Percentiles rank a stretch among this genome's conserved stretches.
Evolutionary conservation across 495 filamentous ascomycete species (phyloP).

Genomic region (Glutinoglossum americanum): DNA sequence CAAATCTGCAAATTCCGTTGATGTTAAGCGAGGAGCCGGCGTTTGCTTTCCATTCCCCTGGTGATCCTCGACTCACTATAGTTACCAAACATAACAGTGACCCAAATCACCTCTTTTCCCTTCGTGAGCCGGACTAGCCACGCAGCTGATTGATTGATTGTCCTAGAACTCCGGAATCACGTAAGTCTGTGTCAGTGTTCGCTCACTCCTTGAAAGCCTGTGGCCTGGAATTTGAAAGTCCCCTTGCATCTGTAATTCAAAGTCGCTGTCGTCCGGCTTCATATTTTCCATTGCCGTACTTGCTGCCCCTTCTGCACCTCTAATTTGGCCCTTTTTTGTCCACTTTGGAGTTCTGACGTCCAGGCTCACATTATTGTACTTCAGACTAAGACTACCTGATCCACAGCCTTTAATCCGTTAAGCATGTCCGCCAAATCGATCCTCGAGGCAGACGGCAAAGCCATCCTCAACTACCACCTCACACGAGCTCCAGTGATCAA

Average conservation of each 20-base stretch:
- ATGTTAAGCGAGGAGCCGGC: background rate
- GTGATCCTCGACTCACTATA: background rate
- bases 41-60: background rate
- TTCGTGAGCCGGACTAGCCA: too few species aligned
- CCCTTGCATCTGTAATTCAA: background rate
- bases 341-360: background rate
- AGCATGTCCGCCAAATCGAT: constrained; percentile 97
- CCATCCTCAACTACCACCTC: constrained; percentile 99
- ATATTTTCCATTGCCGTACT: background rate
- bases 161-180: background rate
- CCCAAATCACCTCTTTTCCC: background rate
- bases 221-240: background rate
- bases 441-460: constrained; percentile 98
- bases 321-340: background rate
- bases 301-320: background rate
- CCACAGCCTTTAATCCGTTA: constrained; percentile 9
- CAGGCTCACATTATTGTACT: background rate
- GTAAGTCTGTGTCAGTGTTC: background rate
- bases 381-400: background rate
- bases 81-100: background rate
- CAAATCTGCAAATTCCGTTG: background rate
- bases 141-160: background rate
- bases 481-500: constrained; percentile 95
- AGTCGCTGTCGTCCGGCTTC: background rate
- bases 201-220: background rate